Conservation (phyloP, 805 yeast species). For the Schwanniomyces occidentalis region DNA sequence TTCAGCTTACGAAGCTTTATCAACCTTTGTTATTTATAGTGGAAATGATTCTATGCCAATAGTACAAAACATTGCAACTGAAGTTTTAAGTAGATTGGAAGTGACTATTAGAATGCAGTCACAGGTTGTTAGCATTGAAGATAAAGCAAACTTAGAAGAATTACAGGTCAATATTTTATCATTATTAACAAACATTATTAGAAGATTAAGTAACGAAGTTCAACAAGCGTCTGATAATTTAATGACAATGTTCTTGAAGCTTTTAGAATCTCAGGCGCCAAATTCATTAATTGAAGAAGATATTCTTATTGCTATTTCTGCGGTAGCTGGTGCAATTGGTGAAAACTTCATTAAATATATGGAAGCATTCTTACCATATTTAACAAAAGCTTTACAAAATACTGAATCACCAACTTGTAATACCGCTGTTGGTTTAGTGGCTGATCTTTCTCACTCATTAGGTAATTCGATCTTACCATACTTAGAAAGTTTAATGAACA, state of each 20-base stretch:
- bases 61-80: constrained; percentile 73
- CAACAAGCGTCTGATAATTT: constrained; percentile 72
- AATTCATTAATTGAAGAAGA: constrained; percentile 91
- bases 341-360: constrained; percentile 71
- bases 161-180: constrained; percentile 80
- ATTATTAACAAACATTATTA: constrained; percentile 75
- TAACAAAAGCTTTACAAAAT: constrained; percentile 76
- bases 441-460: constrained; percentile 89
- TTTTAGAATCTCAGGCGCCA: constrained; percentile 55
- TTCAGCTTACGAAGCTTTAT: constrained; percentile 93
- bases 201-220: constrained; percentile 74
- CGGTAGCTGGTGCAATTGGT: constrained; percentile 82
- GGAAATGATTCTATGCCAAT: constrained; percentile 67
- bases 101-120: constrained; percentile 57
- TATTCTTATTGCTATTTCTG: constrained; percentile 85
- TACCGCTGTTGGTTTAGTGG: constrained; percentile 93
- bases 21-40: constrained; percentile 75
- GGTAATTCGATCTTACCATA: constrained; percentile 73
- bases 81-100: constrained; percentile 70
- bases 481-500: constrained; percentile 78
- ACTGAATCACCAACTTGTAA: constrained; percentile 80
- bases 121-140: constrained; percentile 67
- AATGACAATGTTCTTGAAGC: constrained; percentile 78
- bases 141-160: constrained; percentile 78
- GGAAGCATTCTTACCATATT: constrained; percentile 79